A percentile compares a stretch with the other conserved stretches of the same genome.
phyloP scores from a whole-genome alignment of 2,329 filamentous ascomycete genomes.

The Penicillium paneum region DNA sequence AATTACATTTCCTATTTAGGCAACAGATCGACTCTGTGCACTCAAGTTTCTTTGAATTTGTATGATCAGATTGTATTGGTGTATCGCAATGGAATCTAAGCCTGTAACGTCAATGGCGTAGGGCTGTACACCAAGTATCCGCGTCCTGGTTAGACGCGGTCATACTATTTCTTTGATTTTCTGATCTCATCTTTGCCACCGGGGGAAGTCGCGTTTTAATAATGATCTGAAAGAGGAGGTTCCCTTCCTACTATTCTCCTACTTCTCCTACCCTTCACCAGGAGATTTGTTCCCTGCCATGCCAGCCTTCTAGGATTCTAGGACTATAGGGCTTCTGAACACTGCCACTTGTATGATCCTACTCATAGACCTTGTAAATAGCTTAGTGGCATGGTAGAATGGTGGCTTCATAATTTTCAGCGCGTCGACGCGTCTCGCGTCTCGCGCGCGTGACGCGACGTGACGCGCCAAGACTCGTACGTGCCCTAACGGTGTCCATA shows the following conservation, averaged over 20 bases:
- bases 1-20: conserved; percentile 17
- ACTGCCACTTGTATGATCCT: not conserved
- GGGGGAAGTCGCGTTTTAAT: conserved; percentile 17
- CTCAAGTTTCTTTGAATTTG: not conserved
- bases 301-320: conserved; percentile 9
- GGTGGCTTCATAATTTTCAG: not conserved
- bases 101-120: conserved; percentile 9
- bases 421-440: conserved; percentile 2
- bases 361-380: not conserved
- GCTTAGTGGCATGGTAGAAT: not conserved
- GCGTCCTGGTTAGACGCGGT: not conserved
- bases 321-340: not conserved
- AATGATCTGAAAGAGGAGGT: conserved; percentile 3
- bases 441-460: not conserved
- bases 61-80: conserved; percentile 9
- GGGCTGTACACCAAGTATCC: not conserved
- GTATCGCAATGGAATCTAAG: not conserved
- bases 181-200: not conserved
- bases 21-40: not conserved
- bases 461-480: not conserved
- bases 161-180: not conserved
- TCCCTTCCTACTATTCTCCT: conserved; percentile 1
- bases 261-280: conserved; percentile 11
- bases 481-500: not conserved
- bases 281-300: conserved; percentile 11